Percentiles rank a stretch among this genome's conserved stretches.
phyloP scores from a whole-genome alignment of 2,329 filamentous ascomycete genomes.

The Hymenoscyphus fraxineus region DNA sequence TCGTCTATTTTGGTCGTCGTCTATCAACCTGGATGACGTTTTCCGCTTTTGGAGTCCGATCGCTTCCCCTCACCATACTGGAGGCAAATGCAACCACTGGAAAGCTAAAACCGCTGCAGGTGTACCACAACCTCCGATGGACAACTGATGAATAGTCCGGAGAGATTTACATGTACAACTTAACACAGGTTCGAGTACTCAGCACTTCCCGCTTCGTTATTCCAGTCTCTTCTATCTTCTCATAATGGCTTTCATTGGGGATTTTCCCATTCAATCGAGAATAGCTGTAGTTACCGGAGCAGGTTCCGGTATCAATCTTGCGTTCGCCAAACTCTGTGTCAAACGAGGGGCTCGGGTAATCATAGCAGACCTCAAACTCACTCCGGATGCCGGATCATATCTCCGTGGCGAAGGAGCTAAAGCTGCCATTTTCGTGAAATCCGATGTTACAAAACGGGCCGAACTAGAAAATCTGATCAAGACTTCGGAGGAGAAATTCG shows the following conservation, averaged over 20 bases:
- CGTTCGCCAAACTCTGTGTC: constrained; percentile 16
- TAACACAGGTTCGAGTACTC: no score
- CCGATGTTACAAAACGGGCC: constrained; percentile 35
- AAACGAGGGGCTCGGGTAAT: constrained; percentile 30
- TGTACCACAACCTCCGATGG: no score
- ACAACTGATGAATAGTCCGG: neutral
- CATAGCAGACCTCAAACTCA: constrained; percentile 36
- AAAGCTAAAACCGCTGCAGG: neutral
- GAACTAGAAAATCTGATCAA: constrained; percentile 32
- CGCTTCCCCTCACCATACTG: neutral
- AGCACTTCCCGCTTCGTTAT: no score
- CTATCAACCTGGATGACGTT: neutral
- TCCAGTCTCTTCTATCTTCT: neutral
- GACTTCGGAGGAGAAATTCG: constrained; percentile 28
- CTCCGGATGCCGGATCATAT: constrained; percentile 31
- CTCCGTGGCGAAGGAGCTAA: constrained; percentile 18
- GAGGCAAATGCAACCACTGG: neutral
- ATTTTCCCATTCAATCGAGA: constrained; percentile 9
- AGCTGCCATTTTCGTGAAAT: constrained; percentile 30
- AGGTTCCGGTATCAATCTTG: constrained; percentile 16
- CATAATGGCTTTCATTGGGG: constrained; percentile 3
- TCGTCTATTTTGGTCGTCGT: neutral
- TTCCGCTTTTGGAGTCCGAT: neutral
- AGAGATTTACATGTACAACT: no score
- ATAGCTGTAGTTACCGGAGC: constrained; percentile 11